These are phyloP conservation scores for Yarrowia bubula DNA, from an alignment of 805 yeast species.

Conservation along the genomic window DNA sequence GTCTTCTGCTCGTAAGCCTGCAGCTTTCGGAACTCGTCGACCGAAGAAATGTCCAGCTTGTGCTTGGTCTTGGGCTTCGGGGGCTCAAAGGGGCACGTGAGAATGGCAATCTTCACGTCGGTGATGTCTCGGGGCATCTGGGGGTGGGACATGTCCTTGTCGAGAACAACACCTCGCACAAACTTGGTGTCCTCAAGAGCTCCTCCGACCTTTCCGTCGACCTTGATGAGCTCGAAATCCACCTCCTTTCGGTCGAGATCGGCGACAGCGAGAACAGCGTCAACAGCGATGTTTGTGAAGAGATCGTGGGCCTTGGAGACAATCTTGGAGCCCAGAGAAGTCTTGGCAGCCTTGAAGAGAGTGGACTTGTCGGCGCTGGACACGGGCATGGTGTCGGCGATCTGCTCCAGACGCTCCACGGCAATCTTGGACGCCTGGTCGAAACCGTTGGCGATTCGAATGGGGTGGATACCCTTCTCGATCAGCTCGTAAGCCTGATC, in stretches of 20 bases:
- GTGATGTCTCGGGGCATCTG: constrained; percentile 86
- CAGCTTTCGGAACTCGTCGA: constrained; percentile 86
- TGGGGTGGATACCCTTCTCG: constrained; percentile 96
- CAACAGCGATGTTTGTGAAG: constrained; percentile 96
- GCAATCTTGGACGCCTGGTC: constrained; percentile 97
- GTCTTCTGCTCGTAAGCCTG: constrained; percentile 91
- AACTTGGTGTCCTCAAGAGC: constrained; percentile 79
- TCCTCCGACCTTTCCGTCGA: constrained; percentile 96
- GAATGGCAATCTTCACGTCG: constrained; percentile 86
- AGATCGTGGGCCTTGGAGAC: constrained; percentile 91
- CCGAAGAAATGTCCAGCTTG: constrained; percentile 88
- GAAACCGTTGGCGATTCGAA: constrained; percentile 93
- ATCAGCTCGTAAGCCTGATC: constrained; percentile 94
- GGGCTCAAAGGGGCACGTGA: constrained; percentile 99
- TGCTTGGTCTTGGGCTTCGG: constrained; percentile 99
- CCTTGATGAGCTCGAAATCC: constrained; percentile 92
- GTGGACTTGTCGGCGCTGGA: constrained; percentile 48
- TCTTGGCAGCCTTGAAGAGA: constrained; percentile 86
- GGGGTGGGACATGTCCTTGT: constrained; percentile 96
- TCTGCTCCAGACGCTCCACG: constrained; percentile 65
- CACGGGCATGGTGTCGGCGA: constrained; percentile 65
- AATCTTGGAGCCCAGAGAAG: constrained; percentile 92
- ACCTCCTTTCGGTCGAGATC: constrained; percentile 91
- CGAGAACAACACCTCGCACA: constrained; percentile 88
- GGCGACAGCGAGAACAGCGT: constrained; percentile 88